Base-by-base conservation (phyloP, 345 rosid genomes). In the Boechera retrofracta region DNA sequence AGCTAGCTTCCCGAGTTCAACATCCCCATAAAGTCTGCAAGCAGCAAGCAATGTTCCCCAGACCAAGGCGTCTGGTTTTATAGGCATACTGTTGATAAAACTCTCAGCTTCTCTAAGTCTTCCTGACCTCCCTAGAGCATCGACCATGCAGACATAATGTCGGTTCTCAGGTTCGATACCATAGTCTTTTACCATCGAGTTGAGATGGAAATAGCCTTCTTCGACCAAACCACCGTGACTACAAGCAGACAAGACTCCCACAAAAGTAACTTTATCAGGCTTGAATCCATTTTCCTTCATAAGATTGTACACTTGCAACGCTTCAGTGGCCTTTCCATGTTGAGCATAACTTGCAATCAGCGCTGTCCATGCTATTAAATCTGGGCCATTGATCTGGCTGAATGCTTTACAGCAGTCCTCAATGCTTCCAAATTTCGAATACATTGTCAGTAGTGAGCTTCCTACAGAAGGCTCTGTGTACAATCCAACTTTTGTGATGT, bases 1-100 rank as follows among this genome's bases (percentile, higher is more conserved):
- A n/a, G 93, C 96, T 68, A 78, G 18, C 80, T 75, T 86, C 31
- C 87, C 97, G 11, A 90, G 91, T 79, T 88, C 91, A 75, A 85
- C 74, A 70, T 89, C 86, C 56, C 91, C 91, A 80, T 92, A 86
- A 35, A 87, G 24, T 75, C 74, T 88, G 85, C 96, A 88, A 79
- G 96, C 87, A 86, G 96, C 85, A 56, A 92, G 96, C 45, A 92
- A 80, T 13, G 94, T 84, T 75, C 81, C 90, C 97, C 97, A 90
- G 35, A 88, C 85, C 62, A 90, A 85, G 57, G 88, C 91, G 75
- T 87, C 81, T 4, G 94, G 85, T 67, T 82, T 79, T 45, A 87
- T 78, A 16, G 89, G 86, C 92, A 90, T 87, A 51, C 41, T 64
- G 31, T 72, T 82, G 66, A 92, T 88, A 54, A 88, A 87, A 51